These are phyloP conservation scores for Neostapfia colusana DNA, from an alignment of 176 grass and related monocot species.

Conservation along the genomic window DNA sequence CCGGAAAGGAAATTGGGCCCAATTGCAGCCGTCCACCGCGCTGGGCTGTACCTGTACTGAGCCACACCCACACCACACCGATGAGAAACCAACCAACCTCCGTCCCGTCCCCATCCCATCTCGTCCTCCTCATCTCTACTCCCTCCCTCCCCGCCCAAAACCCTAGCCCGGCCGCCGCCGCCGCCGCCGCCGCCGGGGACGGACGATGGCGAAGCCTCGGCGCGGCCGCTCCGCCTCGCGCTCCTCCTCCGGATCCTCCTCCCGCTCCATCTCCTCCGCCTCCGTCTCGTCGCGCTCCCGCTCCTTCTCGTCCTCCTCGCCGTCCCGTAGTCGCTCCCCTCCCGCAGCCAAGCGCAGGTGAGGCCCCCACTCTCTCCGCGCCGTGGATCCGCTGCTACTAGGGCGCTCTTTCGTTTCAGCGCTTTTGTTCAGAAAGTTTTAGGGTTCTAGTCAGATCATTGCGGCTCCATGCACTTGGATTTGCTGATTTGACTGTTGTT, in stretches of 20 bases:
- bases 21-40: too few relatives aligned
- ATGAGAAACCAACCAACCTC: too few relatives aligned
- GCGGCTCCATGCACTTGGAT: background rate
- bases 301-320: constrained; percentile 66
- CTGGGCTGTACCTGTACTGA: too few relatives aligned
- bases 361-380: background rate
- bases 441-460: background rate
- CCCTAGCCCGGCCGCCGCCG: constrained; percentile 39
- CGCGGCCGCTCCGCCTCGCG: constrained; percentile 57
- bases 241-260: constrained; percentile 72
- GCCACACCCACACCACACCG: too few relatives aligned
- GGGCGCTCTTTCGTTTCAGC: background rate
- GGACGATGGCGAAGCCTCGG: constrained; percentile 86
- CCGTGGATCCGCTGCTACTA: background rate
- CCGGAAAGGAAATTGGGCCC: constrained; percentile 10
- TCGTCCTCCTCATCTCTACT: background rate
- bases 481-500: background rate
- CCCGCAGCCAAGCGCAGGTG: constrained; percentile 66
- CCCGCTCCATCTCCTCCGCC: constrained; percentile 52
- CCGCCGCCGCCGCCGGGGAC: too few relatives aligned
- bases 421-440: background rate
- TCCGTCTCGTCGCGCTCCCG: constrained; percentile 56
- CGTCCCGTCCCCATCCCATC: too few relatives aligned
- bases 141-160: constrained; percentile 16
- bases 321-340: constrained; percentile 78